These are phyloP conservation scores for Xylaria sp. DNA, from an alignment of 2,329 filamentous ascomycete genomes.

Conservation along the genomic window DNA sequence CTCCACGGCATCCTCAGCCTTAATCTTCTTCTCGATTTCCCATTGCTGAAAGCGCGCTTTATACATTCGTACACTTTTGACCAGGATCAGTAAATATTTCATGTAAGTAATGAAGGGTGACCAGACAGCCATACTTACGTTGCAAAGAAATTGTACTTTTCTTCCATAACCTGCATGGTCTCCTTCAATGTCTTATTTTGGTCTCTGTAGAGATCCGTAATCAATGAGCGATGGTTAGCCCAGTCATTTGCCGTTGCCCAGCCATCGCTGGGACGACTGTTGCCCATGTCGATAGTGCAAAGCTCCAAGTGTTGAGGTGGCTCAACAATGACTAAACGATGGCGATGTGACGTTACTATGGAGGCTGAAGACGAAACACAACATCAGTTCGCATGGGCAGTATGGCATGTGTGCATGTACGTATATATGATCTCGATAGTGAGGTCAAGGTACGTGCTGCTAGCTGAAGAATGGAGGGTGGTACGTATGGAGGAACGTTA, in stretches of 20 bases:
- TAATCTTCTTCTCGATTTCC: conserved; percentile 51
- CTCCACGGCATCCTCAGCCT: conserved; percentile 48
- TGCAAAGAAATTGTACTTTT: conserved; percentile 64
- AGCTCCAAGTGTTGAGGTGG: not conserved
- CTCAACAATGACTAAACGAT: not conserved
- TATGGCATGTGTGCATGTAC: not conserved
- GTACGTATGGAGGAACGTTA: conserved; percentile 19
- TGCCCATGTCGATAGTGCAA: conserved; percentile 38
- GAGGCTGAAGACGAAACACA: conserved; percentile 17
- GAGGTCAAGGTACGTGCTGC: conserved; percentile 1
- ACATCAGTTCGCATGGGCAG: conserved; percentile 15
- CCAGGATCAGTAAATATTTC: conserved; percentile 19
- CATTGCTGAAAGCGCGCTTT: conserved; percentile 50
- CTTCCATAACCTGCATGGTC: conserved; percentile 48
- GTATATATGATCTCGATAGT: conserved; percentile 8
- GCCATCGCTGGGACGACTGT: conserved; percentile 40
- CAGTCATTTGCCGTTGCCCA: conserved; percentile 48
- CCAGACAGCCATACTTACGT: conserved; percentile 42
- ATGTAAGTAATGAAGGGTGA: not conserved
- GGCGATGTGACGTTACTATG: conserved; percentile 8
- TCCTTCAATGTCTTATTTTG: conserved; percentile 49
- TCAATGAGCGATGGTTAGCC: conserved; percentile 43
- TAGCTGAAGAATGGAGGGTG: conserved; percentile 12
- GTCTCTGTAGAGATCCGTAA: conserved; percentile 46
- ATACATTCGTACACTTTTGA: conserved; percentile 48